Base-by-base conservation (phyloP, 148 eudicot species). In the Amaranthus cruentus region DNA sequence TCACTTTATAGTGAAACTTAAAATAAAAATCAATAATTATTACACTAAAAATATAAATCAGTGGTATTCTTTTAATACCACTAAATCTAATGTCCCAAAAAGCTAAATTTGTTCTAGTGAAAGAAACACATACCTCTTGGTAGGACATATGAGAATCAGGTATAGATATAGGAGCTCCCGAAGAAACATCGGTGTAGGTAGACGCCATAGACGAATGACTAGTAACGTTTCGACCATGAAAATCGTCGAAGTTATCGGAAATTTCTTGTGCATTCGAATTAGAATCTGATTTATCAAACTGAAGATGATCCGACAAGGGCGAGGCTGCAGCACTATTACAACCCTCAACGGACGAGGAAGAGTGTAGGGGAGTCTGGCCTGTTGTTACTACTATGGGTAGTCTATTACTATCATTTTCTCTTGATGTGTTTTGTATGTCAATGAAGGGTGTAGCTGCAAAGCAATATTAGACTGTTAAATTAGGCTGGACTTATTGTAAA, bases 151-250 rank as follows among this genome's bases (percentile, higher is more conserved):
- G 77, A 56, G 70, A 49, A 6, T 77, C 80, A 62, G 71, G 14
- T 0, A 47, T 9, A 4, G 80, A 81, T 50, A 57, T 62, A 7
- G 73, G 77, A 2, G 70, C 76, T 42, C 47, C 53, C 5, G 83
- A 81, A 6, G 64, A 49, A 55, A 80, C 81, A 57, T 82, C 87
- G 38, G 38, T 28, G 38, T 28, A 28, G 38, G 38, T 28, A 28
- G 88, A 84, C 62, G 85, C 71, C 59, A 59, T 47, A 18, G 84
- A 78, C 58, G 65, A 49, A 55, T 48, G 72, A 64, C 78, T 70
- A 46, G 67, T 28, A 28, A 28, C 38, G 38, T 28, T 28, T 28
- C 38, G 38, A 28, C 38, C 38, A 28, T 28, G 38, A 28, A 28
- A 28, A 28, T 28, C 38, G 38, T 28, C 38, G 2, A 28, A 28